These are phyloP conservation scores for Leccinum longicurvipes DNA, from an alignment of 768 basidiomycete genomes.

Conservation along the genomic window DNA sequence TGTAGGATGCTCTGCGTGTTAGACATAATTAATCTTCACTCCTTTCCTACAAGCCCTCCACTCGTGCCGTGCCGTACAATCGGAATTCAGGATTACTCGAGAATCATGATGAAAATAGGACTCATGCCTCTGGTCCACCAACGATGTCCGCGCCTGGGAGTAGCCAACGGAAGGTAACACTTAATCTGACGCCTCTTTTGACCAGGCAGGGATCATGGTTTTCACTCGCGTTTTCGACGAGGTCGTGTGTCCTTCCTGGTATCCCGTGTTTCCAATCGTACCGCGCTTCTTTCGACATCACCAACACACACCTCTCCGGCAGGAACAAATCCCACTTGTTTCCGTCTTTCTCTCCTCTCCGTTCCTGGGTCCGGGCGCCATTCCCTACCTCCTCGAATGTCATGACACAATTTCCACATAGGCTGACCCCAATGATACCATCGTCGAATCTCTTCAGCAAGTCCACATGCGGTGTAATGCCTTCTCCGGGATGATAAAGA, in stretches of 20 bases:
- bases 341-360: neutral
- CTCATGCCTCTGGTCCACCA: constrained; percentile 42
- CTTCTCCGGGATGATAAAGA: constrained; percentile 84
- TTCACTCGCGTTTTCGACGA: constrained; percentile 41
- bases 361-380: neutral
- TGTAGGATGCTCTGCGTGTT: constrained; percentile 27
- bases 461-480: constrained; percentile 87
- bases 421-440: constrained; percentile 85
- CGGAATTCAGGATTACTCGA: constrained; percentile 1
- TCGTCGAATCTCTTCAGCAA: constrained; percentile 80
- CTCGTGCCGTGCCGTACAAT: neutral
- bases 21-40: constrained; percentile 28
- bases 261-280: constrained; percentile 92
- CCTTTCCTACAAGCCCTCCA: constrained; percentile 6
- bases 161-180: constrained; percentile 86
- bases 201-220: constrained; percentile 37
- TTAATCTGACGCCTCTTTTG: constrained; percentile 58
- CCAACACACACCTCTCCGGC: constrained; percentile 70
- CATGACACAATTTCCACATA: constrained; percentile 82
- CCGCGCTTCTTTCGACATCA: constrained; percentile 77
- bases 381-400: constrained; percentile 45
- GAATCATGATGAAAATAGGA: constrained; percentile 8
- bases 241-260: constrained; percentile 54
- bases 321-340: constrained; percentile 56
- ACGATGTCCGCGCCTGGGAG: constrained; percentile 81